Evolutionary conservation across 768 basidiomycete species (phyloP).

Genomic region (Boletus subcaerulescens): DNA sequence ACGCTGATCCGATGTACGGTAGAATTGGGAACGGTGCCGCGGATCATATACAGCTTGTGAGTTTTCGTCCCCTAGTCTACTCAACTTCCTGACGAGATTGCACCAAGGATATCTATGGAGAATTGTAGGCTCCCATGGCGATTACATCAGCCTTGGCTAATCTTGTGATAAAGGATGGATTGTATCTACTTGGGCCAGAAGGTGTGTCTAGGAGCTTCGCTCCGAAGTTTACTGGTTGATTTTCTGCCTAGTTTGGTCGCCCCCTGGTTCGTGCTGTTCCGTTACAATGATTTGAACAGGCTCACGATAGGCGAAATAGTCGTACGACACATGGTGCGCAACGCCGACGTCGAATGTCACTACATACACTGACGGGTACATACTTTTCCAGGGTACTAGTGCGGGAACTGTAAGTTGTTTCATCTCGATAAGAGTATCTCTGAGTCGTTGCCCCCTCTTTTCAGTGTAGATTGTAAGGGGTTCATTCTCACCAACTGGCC

Average conservation of each 20-base stretch:
- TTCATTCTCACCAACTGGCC: background rate
- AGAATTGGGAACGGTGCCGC: constrained; percentile 96
- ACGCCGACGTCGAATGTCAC: background rate
- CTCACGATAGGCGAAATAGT: constrained; percentile 28
- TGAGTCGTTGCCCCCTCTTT: background rate
- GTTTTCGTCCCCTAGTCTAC: constrained; percentile 9
- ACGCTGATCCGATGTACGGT: constrained; percentile 1
- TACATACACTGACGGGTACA: constrained; percentile 1
- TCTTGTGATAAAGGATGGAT: constrained; percentile 62
- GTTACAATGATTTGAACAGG: background rate
- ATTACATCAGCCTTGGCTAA: background rate
- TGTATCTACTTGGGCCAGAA: constrained; percentile 97
- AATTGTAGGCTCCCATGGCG: constrained; percentile 49
- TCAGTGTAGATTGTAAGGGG: constrained; percentile 70
- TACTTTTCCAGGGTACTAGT: constrained; percentile 54
- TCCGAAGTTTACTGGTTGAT: background rate
- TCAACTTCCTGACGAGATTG: background rate
- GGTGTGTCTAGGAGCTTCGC: constrained; percentile 37
- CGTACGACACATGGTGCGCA: constrained; percentile 58
- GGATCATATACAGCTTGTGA: constrained; percentile 84
- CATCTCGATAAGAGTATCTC: background rate
- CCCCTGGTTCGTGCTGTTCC: constrained; percentile 53
- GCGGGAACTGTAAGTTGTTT: constrained; percentile 63
- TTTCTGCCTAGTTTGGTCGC: constrained; percentile 56
- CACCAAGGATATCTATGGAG: constrained; percentile 90